Base-by-base conservation (phyloP, 23 red algal species). In the Agarophyton chilense region DNA sequence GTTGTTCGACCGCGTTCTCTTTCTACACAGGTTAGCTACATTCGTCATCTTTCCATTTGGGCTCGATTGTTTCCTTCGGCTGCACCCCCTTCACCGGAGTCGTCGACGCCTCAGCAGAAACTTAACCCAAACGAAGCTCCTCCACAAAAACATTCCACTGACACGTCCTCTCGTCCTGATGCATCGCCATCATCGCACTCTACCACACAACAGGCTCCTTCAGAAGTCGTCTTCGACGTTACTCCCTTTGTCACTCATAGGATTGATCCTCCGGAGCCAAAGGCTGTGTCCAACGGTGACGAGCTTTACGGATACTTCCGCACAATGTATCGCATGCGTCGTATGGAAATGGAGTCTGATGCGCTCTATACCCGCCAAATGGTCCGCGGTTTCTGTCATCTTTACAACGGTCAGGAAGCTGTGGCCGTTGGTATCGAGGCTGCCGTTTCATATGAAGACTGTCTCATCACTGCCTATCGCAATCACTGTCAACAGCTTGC, bases 321-420 rank as follows among this genome's bases (percentile, higher is more conserved):
- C 7, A 90, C 76, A 40, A 95, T 98, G 96, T 95, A 90, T 45
- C 82, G 76, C 32, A 98, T 98, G 96, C 85, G 96, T 38, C 89
- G 96, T 13, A 93, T 93, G 86, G 96, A 98, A 57, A 98, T 95
- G 83, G 82, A 83, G 29, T 93, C 96, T 7, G 96, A 98, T 82
- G 70, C 81, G 61, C 72, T 98, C 43, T 98, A 98, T 75, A 95
- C 92, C 43, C 66, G 85, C 36, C 88, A 93, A 45, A 52, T 90
- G 42, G 83, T 98, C 31, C 82, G 96, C 53, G 96, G 96, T 33
- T 98, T 98, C 76, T 98, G 96, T 58, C 96, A 98, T 71, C 78
- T 98, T 31, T 98, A 98, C 80, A 92, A 98, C 65, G 96, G 96
- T 18, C 96, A 98, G 81, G 96, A 98, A 72, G 96, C 96, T 21